Percentiles rank a stretch among this genome's conserved stretches.
These are phyloP conservation scores for Naganishia vaughanmartiniae DNA, from an alignment of 768 basidiomycete genomes.

Conservation along the genomic window DNA sequence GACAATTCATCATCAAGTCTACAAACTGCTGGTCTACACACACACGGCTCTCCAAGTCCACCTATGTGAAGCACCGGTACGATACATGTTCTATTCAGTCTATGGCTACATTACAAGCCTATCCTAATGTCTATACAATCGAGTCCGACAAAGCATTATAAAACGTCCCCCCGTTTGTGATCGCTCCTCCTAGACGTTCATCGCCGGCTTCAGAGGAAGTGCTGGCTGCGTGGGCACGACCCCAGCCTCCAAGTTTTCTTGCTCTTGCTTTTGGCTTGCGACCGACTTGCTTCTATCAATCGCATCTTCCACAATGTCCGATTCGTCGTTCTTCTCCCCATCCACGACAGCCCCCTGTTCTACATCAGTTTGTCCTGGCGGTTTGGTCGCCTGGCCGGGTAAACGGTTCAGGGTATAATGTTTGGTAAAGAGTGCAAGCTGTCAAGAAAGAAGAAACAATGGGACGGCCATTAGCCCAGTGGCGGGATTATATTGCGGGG, in stretches of 20 bases:
- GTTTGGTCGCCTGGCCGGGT: conserved; percentile 11
- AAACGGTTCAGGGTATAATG: conserved; percentile 34
- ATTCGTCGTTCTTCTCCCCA: not conserved
- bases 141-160: not conserved
- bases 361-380: not conserved
- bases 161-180: not conserved
- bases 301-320: not conserved
- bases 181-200: conserved; percentile 2
- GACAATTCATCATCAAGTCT: not conserved
- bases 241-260: not conserved
- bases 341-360: not conserved
- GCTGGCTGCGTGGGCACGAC: conserved; percentile 1
- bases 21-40: not conserved
- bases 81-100: not conserved
- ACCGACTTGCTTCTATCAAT: conserved; percentile 11
- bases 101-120: not conserved
- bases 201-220: not conserved
- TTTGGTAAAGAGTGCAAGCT: conserved; percentile 38
- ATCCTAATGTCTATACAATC: conserved; percentile 3
- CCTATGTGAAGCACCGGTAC: not conserved
- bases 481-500: not conserved
- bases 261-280: not conserved
- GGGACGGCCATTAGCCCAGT: not conserved
- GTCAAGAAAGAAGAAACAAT: not conserved
- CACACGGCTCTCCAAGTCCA: not conserved